Evolutionary conservation across 306 rosid species (phyloP), one percentile per base, ranked within the genome.

Genomic region (Erythrophleum fordii): DNA sequence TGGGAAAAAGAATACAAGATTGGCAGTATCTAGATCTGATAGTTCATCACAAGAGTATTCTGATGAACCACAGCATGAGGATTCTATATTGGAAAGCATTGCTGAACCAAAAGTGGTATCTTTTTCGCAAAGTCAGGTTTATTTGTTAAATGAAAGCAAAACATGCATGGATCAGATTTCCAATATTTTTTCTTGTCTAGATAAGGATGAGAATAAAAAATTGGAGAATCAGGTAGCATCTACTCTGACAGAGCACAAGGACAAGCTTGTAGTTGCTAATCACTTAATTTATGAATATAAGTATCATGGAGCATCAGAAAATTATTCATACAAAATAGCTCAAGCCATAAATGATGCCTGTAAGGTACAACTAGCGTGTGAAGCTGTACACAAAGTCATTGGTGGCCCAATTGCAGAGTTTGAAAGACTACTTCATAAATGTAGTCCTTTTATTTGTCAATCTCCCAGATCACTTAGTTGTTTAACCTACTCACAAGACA

Each of bases 361-460:
- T 61, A 86, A 79, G 83, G 86, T 80, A 26, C 93, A 92, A 82
- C 83, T 79, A 65, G 91, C 90, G 58, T 90, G 92, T 75, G 97
- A 92, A 71, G 83, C 85, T 25, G 72, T 90, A 80, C 89, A 87
- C 69, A 71, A 62, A 84, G 87, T 72, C 65, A 86, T 88, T 6
- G 92, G 98, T 61, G 39, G 62, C 42, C 97, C 97, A 72, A 76
- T 90, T 77, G 94, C 93, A 1, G 96, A 89, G 81, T 81, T 94
- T 51, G 97, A 94, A 83, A 90, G 88, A 72, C 82, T 94, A 73
- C 88, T 94, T 49, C 90, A 89, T 75, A 58, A 56, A 69, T 87
- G 92, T 39, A 85, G 92, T 82, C 98, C 98, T 14, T 86, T 84
- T 72, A 83, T 94, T 72, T 56, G 85, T 67, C 83, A 48, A 35